phyloP scores from a whole-genome alignment of 768 basidiomycete species.

The Mycena pura region DNA sequence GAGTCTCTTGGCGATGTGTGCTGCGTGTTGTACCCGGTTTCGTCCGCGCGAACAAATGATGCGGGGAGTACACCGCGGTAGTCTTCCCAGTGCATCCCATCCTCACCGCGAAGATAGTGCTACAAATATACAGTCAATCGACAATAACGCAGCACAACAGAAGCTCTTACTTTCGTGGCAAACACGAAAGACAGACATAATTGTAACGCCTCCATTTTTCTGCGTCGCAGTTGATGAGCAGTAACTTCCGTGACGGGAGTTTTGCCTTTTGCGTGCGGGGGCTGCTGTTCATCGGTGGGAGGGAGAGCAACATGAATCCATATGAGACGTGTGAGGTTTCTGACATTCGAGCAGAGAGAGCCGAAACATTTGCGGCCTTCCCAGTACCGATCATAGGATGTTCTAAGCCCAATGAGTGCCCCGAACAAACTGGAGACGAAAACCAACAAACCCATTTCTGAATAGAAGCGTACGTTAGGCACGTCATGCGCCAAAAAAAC shows the following conservation, averaged over 20 bases:
- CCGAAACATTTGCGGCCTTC: constrained; percentile 90
- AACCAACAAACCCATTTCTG: constrained; percentile 67
- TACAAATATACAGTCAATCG: background rate
- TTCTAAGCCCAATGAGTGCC: constrained; percentile 47
- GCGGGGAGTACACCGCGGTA: constrained; percentile 70
- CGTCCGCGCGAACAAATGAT: constrained; percentile 58
- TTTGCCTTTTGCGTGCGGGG: constrained; percentile 57
- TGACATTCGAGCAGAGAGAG: constrained; percentile 70
- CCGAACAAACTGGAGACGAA: background rate
- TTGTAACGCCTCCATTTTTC: constrained; percentile 75
- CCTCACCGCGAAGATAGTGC: constrained; percentile 87
- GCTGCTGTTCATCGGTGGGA: constrained; percentile 54
- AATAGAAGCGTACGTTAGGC: background rate
- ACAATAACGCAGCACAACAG: constrained; percentile 24
- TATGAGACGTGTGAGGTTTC: constrained; percentile 77
- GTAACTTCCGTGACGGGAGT: constrained; percentile 53
- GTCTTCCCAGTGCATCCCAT: constrained; percentile 74
- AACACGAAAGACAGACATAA: constrained; percentile 75
- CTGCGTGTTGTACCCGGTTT: constrained; percentile 46
- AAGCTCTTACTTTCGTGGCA: constrained; percentile 56
- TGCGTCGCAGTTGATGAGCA: constrained; percentile 58
- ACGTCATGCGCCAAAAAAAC: background rate
- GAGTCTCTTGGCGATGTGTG: constrained; percentile 39
- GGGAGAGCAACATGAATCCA: constrained; percentile 84
- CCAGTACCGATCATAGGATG: constrained; percentile 87